These are phyloP conservation scores for Amaranthus hypochondriacus DNA, from an alignment of 148 eudicot genomes.

Conservation along the genomic window DNA sequence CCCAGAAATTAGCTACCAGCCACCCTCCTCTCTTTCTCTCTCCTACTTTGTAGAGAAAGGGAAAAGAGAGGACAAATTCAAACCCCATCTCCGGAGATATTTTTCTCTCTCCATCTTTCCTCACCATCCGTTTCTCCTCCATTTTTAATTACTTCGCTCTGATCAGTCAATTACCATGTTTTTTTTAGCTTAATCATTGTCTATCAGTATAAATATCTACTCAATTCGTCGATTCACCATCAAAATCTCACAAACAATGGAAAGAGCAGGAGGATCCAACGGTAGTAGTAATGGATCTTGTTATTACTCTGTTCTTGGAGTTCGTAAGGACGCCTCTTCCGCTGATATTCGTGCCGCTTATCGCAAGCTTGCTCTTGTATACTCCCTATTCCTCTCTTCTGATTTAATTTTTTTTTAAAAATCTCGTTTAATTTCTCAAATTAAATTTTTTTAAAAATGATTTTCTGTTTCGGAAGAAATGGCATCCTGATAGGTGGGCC, in stretches of 20 bases:
- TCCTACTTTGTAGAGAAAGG: background rate
- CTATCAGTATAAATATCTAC: background rate
- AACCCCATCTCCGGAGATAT: conserved; percentile 10
- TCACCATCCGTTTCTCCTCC: background rate
- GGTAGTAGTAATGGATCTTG: conserved; percentile 19
- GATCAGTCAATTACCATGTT: background rate
- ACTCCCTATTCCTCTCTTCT: background rate
- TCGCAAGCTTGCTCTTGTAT: conserved; percentile 91
- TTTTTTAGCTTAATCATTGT: background rate
- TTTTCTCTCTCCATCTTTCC: conserved; percentile 12
- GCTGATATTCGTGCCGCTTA: conserved; percentile 79
- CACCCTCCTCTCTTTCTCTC: background rate
- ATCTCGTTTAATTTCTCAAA: background rate
- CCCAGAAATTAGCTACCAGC: background rate
- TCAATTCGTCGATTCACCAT: conserved; percentile 7
- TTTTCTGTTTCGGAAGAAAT: conserved; percentile 39
- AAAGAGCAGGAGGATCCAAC: conserved; percentile 44
- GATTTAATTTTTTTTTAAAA: background rate
- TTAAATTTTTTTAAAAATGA: background rate
- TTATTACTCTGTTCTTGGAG: conserved; percentile 73
- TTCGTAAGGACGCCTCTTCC: conserved; percentile 62
- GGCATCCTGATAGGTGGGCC: conserved; percentile 86
- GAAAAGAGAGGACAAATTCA: background rate
- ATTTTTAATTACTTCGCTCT: background rate
- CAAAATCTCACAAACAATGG: conserved; percentile 21